A percentile compares a stretch with the other conserved stretches of the same genome.
These are phyloP conservation scores for Dioszegia aurantiaca DNA, from an alignment of 768 basidiomycete species.

Conservation along the genomic window DNA sequence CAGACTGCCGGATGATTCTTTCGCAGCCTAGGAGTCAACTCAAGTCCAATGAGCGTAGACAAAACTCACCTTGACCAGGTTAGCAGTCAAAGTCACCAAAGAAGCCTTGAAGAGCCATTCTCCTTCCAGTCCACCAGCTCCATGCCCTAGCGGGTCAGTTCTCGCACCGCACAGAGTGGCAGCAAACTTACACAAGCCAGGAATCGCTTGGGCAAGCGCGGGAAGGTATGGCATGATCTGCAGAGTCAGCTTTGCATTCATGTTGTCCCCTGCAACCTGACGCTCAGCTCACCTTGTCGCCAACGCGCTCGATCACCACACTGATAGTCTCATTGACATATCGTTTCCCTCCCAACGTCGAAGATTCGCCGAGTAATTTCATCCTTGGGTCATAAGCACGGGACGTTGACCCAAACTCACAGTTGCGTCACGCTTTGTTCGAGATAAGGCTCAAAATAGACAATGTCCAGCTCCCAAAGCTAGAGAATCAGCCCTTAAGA, in stretches of 20 bases:
- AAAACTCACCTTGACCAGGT: slow-evolving; percentile 38
- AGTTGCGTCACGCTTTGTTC: slow-evolving; percentile 40
- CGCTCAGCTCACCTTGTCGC: slow-evolving; percentile 33
- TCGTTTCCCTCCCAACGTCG: slow-evolving; percentile 47
- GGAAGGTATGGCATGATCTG: slow-evolving; percentile 46
- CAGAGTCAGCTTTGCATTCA: not conserved
- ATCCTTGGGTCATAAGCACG: slow-evolving; percentile 23
- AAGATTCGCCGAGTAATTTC: slow-evolving; percentile 40
- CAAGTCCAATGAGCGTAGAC: not conserved
- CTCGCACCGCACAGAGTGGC: not conserved
- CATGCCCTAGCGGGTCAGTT: slow-evolving; percentile 31
- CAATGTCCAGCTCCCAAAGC: slow-evolving; percentile 49
- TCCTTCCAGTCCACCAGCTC: slow-evolving; percentile 44
- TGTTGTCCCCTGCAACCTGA: not conserved
- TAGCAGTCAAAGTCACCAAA: slow-evolving; percentile 45
- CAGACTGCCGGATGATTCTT: slow-evolving; percentile 38
- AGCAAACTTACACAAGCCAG: slow-evolving; percentile 37
- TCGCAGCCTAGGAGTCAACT: slow-evolving; percentile 32
- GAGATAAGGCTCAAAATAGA: slow-evolving; percentile 44
- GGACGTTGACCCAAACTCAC: slow-evolving; percentile 37
- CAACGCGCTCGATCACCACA: slow-evolving; percentile 47
- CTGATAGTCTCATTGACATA: slow-evolving; percentile 45
- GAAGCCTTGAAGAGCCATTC: slow-evolving; percentile 53
- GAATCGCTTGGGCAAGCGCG: slow-evolving; percentile 43
- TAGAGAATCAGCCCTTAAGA: slow-evolving; percentile 11